Evolutionary conservation across 768 basidiomycete genomes (phyloP).

Genomic region (Antrodiella citrinella): DNA sequence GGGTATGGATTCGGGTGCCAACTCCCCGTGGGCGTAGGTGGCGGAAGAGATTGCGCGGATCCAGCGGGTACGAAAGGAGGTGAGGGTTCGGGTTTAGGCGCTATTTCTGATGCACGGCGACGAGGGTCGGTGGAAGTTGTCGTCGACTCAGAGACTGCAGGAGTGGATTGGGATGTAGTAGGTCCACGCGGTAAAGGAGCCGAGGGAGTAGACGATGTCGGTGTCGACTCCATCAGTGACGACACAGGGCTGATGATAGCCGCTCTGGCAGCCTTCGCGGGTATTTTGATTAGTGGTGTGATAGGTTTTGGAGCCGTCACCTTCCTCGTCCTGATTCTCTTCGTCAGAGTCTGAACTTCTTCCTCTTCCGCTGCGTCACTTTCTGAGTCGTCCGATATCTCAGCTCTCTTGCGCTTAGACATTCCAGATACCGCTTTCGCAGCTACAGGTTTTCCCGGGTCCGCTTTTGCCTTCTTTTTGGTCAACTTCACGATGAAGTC

Average conservation of each 20-base stretch:
- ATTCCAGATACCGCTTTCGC: not conserved
- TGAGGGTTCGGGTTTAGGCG: not conserved
- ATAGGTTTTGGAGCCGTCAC: not conserved
- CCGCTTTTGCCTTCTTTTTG: conserved; percentile 8
- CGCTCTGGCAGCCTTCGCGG: not conserved
- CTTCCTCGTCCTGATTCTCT: not conserved
- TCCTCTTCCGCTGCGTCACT: conserved; percentile 3
- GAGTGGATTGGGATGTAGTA: not conserved
- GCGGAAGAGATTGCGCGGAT: not conserved
- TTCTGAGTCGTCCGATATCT: not conserved
- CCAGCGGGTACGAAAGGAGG: not conserved
- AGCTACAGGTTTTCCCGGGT: not conserved
- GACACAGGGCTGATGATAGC: too few species aligned
- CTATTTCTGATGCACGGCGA: not conserved
- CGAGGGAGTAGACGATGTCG: not conserved
- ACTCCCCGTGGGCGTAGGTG: not conserved
- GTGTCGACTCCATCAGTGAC: too few species aligned
- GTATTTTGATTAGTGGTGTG: too few species aligned
- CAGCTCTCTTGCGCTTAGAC: conserved; percentile 1
- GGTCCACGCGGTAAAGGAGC: not conserved
- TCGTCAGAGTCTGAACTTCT: not conserved
- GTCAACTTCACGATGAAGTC: conserved; percentile 34
- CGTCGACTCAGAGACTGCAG: not conserved
- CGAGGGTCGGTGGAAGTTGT: not conserved
- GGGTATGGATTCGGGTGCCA: not conserved